Evolutionary conservation across 1,284 basidiomycete species (phyloP).

Genomic region (Ustilago crameri): DNA sequence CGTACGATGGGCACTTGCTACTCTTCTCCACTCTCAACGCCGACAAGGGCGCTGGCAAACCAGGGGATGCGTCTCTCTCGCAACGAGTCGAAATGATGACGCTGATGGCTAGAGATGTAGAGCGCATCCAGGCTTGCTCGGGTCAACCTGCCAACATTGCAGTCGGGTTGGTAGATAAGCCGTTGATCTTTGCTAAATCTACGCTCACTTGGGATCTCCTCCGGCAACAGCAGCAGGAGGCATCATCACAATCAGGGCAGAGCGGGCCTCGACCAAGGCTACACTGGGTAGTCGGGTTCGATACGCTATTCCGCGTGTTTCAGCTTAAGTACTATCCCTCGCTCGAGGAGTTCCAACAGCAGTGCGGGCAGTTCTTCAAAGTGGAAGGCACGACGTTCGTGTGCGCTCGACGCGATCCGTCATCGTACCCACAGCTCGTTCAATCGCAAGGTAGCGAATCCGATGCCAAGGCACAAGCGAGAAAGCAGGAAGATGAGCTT

Average conservation of each 20-base stretch:
- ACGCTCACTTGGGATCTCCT: conserved; percentile 73
- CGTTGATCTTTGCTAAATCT: conserved; percentile 88
- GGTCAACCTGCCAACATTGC: conserved; percentile 73
- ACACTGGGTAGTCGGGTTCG: conserved; percentile 82
- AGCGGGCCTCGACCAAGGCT: conserved; percentile 63
- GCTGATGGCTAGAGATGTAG: conserved; percentile 59
- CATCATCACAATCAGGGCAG: too few relatives aligned
- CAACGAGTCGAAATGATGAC: conserved; percentile 68
- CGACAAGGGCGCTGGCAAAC: conserved; percentile 79
- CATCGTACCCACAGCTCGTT: conserved; percentile 26
- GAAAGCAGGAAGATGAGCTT: conserved; percentile 29
- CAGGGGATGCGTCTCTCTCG: conserved; percentile 72
- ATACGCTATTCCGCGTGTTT: conserved; percentile 88
- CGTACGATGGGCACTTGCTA: conserved; percentile 81
- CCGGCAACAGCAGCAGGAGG: conserved; percentile 15
- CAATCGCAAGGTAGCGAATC: background rate
- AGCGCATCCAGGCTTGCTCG: conserved; percentile 23
- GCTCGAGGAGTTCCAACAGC: conserved; percentile 72
- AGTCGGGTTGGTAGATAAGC: conserved; percentile 84
- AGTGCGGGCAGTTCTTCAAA: conserved; percentile 75
- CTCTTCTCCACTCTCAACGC: conserved; percentile 88
- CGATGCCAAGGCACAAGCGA: conserved; percentile 10
- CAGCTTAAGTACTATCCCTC: conserved; percentile 79
- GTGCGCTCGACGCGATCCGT: conserved; percentile 46
- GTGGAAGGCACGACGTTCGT: conserved; percentile 75